phyloP scores from a whole-genome alignment of 2,329 filamentous ascomycete species.

The Pseudogymnoascus sp. region DNA sequence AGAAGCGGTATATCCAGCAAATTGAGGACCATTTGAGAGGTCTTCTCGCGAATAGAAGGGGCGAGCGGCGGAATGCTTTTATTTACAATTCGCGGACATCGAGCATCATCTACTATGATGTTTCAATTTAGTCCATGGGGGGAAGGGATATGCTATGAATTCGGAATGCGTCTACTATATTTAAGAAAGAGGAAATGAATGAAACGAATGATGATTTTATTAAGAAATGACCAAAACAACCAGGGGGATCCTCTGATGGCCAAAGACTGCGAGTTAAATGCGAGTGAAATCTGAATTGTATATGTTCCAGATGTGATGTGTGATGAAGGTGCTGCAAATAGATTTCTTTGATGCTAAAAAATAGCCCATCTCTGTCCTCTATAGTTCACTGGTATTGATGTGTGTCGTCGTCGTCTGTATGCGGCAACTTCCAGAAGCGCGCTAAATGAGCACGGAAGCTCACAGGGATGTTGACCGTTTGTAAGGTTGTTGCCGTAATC shows the following conservation, averaged over 20 bases:
- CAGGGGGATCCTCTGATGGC: neutral
- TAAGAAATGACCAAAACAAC: neutral
- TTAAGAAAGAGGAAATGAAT: neutral
- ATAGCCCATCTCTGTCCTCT: neutral
- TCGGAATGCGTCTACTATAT: neutral
- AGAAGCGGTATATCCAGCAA: conserved; percentile 74
- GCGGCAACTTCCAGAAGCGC: conserved; percentile 8
- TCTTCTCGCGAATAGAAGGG: conserved; percentile 52
- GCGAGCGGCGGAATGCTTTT: conserved; percentile 63
- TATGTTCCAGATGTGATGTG: neutral
- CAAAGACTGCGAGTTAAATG: neutral
- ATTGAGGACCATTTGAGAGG: conserved; percentile 65
- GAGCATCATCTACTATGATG: conserved; percentile 76
- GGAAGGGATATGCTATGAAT: neutral
- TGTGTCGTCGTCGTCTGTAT: neutral
- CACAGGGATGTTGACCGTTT: neutral
- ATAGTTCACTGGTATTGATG: neutral
- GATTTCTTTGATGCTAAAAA: neutral
- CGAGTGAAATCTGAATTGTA: neutral
- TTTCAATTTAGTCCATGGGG: conserved; percentile 35
- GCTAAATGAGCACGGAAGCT: conserved; percentile 6
- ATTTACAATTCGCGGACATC: conserved; percentile 87
- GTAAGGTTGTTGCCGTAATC: conserved; percentile 9
- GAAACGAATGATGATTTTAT: neutral
- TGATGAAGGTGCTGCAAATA: neutral